Percentiles rank a stretch among this genome's conserved stretches.
Evolutionary conservation across 192 early-diverging fungal species (phyloP).

Genomic region (Coemansia umbellata): DNA sequence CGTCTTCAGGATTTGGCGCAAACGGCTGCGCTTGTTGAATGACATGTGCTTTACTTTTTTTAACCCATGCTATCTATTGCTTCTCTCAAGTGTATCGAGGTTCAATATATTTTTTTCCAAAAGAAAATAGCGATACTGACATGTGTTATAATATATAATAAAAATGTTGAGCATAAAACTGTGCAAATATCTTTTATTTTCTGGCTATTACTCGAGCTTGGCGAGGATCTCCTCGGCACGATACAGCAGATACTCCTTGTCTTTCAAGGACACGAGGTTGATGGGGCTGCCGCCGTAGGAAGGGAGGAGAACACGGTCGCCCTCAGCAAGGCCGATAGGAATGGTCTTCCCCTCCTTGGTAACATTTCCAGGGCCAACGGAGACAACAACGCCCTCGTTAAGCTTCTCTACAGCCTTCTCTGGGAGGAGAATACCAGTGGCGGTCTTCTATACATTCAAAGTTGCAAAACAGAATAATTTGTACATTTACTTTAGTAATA

Average conservation of each 20-base stretch:
- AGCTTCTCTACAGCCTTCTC: conserved; percentile 97
- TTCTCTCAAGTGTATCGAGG: no score
- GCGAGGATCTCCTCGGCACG: conserved; percentile 93
- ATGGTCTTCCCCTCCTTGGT: conserved; percentile 82
- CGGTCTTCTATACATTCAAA: conserved; percentile 76
- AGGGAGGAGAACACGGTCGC: conserved; percentile 95
- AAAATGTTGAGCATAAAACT: no score
- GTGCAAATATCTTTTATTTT: background rate
- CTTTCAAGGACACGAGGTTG: conserved; percentile 69
- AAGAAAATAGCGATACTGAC: background rate
- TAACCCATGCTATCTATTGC: no score
- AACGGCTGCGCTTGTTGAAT: conserved; percentile 36
- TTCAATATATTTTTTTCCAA: background rate
- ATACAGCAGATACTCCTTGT: conserved; percentile 89
- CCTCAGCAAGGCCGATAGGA: conserved; percentile 76
- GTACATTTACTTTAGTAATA: no score
- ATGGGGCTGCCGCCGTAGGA: conserved; percentile 91
- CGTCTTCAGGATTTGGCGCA: conserved; percentile 19
- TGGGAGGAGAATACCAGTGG: conserved; percentile 92
- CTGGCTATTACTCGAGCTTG: conserved; percentile 63
- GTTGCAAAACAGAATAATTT: no score
- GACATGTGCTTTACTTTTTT: background rate
- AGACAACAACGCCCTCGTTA: conserved; percentile 94
- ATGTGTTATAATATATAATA: no score
- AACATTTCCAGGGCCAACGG: conserved; percentile 86